Conservation (phyloP, 495 filamentous ascomycete genomes). For the Hypoxylon cercidicola region DNA sequence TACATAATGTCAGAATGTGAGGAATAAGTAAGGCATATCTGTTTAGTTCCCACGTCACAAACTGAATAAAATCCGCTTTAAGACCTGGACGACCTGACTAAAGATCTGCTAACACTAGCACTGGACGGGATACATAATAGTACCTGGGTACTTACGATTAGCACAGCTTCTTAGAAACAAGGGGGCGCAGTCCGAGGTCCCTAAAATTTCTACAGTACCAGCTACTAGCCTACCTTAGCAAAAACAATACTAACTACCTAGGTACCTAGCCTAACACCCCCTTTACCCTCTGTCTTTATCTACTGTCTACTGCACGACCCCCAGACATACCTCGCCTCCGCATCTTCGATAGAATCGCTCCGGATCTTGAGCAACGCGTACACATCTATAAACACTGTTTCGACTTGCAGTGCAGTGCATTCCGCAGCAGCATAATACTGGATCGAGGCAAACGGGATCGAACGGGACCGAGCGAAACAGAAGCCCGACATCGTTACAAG, state of each 20-base stretch:
- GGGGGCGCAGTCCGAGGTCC: neutral
- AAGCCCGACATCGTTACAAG: neutral
- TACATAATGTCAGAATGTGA: no score
- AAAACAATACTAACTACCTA: neutral
- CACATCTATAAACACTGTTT: slow-evolving; percentile 1
- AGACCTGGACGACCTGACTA: slow-evolving; percentile 1
- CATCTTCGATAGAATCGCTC: slow-evolving; percentile 8
- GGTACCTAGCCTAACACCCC: neutral
- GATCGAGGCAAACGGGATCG: neutral
- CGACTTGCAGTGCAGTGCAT: neutral
- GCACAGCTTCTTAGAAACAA: neutral
- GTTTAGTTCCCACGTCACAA: slow-evolving; percentile 3
- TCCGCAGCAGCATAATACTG: neutral
- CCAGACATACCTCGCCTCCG: slow-evolving; percentile 3
- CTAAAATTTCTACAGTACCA: slow-evolving; percentile 2
- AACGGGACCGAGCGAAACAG: neutral
- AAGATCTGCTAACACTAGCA: neutral
- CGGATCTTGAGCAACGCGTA: slow-evolving; percentile 3
- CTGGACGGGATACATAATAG: neutral
- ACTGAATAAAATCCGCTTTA: neutral
- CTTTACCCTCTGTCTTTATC: neutral
- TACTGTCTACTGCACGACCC: slow-evolving; percentile 2
- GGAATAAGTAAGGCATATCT: no score
- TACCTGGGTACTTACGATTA: neutral
- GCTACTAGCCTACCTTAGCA: no score